Base-by-base conservation (phyloP, 2,329 filamentous ascomycete genomes). In the Talaromyces sp. region DNA sequence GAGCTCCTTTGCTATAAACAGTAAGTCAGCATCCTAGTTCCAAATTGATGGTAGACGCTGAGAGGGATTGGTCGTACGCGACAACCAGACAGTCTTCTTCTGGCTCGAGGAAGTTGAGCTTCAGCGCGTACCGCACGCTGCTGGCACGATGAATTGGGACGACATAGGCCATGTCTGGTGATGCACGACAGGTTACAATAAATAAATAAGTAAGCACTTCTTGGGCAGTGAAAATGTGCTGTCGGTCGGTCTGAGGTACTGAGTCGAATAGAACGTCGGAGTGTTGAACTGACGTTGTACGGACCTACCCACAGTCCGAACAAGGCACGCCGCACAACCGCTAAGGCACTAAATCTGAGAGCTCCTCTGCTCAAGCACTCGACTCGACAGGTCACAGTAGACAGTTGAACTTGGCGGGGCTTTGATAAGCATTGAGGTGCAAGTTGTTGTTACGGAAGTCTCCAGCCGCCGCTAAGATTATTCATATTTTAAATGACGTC, bases 81-180 rank as follows among this genome's bases (percentile, higher is more conserved):
- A 97, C 80, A 55, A 97, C 85, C 62, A 99, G 79, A 66, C 89
- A 91, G 67, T 96, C 89, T 61, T 91, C 84, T 53, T 89, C 84
- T 4, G 84, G 77, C 43, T 84, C 82, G 53, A 96, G 78, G 66
- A 97, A 87, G 66, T 85, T 86, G 61, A 93, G 81, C 69, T 88
- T 89, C 64, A 97, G 74, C 13, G 92, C 93, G 82, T 96, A 89
- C 57, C 92, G 86, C 63, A 97, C 86, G 77, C 91, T 96, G 72
- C 90, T 97, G 22, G 94, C 89, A 66, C 87, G 84, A 74, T 99
- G 94, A 58, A 99, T 94, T 39, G 94, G 92, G 61, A 91, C 91
- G 68, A 99, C 80, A 73, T 97, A 99, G 54, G 94, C 89, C 94
- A 99, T 99, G 60, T 39, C 69, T 50, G 19, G 40, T 15, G n/a